phyloP scores from a whole-genome alignment of 768 basidiomycete genomes.

The Psilocybe azurescens region DNA sequence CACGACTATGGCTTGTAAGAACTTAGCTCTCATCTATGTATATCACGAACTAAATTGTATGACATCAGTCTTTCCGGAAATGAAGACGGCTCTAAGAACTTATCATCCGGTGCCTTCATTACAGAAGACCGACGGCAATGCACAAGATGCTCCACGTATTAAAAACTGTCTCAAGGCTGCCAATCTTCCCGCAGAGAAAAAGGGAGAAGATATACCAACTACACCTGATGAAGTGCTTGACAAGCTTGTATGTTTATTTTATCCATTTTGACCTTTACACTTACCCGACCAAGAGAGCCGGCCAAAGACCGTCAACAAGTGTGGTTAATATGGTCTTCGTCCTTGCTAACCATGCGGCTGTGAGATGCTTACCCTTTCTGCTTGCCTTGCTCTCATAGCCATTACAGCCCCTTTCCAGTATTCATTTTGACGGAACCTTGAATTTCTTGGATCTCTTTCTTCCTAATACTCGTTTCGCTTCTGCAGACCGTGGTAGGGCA shows the following conservation, averaged over 20 bases:
- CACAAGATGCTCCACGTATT: slow-evolving; percentile 90
- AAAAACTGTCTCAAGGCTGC: slow-evolving; percentile 90
- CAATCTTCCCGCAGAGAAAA: slow-evolving; percentile 71
- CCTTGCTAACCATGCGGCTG: slow-evolving; percentile 77
- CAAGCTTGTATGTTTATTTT: slow-evolving; percentile 55
- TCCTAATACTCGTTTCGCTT: slow-evolving; percentile 69
- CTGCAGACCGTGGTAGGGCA: slow-evolving; percentile 72
- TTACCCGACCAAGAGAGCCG: slow-evolving; percentile 49
- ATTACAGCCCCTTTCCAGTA: slow-evolving; percentile 57
- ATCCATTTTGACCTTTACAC: slow-evolving; percentile 14
- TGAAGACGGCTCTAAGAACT: slow-evolving; percentile 88
- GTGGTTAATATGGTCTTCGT: slow-evolving; percentile 88
- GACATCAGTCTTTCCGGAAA: slow-evolving; percentile 84
- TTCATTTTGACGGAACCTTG: slow-evolving; percentile 76
- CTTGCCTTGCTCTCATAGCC: slow-evolving; percentile 13
- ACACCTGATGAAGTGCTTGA: slow-evolving; percentile 77
- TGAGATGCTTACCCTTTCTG: slow-evolving; percentile 39
- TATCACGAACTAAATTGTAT: slow-evolving; percentile 27
- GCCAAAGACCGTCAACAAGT: slow-evolving; percentile 78
- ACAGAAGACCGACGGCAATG: slow-evolving; percentile 86
- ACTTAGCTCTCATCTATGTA: slow-evolving; percentile 21
- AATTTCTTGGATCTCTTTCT: slow-evolving; percentile 89
- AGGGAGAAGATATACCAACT: slow-evolving; percentile 61
- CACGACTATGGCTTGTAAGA: slow-evolving; percentile 87
- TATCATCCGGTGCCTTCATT: slow-evolving; percentile 92